Evolutionary conservation across 306 rosid species (phyloP), one percentile per base, ranked within the genome.

Genomic region (Gynostemma pentaphyllum): DNA sequence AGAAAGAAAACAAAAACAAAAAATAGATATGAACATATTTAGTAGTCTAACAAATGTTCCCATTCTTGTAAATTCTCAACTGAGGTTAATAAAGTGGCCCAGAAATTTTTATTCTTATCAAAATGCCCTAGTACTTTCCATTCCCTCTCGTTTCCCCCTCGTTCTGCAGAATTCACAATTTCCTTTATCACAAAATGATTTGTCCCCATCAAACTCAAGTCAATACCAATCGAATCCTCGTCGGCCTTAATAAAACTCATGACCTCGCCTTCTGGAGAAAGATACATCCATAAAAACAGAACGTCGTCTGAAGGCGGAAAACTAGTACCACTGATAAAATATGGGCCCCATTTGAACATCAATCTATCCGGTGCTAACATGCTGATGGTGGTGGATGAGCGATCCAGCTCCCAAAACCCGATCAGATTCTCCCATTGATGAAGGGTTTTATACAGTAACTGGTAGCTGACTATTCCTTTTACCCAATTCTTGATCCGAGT

Each of bases 51-150:
- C n/a, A n/a, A n/a, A n/a, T n/a, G n/a, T n/a, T n/a, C n/a, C n/a
- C n/a, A n/a, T 32, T 30, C 62, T 22, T 14, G 30, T 6, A 15
- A 55, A 57, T 34, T 11, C 18, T 57, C 64, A 36, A 11, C 16
- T 36, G 34, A n/a, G n/a, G n/a, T n/a, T n/a, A n/a, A n/a, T 19
- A 54, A 53, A 39, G 95, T 72, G 0, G 96, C 95, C 2, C 88
- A 77, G 76, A 83, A 84, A 83, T 92, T 76, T 6, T 79, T 84
- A 66, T 88, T 81, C 90, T 92, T 92, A 10, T 88, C 99, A 54
- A 86, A 92, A 84, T 92, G 97, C 72, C 88, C 90, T 23, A 95
- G 68, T n/a, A n/a, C n/a, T 78, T 86, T 95, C 99, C 82, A 81
- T 50, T 74, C 88, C 86, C 86, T 81, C 72, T 75, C 79, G 19